These are phyloP conservation scores for Rauvolfia tetraphylla DNA, from an alignment of 257 asterid species.

Conservation along the genomic window DNA sequence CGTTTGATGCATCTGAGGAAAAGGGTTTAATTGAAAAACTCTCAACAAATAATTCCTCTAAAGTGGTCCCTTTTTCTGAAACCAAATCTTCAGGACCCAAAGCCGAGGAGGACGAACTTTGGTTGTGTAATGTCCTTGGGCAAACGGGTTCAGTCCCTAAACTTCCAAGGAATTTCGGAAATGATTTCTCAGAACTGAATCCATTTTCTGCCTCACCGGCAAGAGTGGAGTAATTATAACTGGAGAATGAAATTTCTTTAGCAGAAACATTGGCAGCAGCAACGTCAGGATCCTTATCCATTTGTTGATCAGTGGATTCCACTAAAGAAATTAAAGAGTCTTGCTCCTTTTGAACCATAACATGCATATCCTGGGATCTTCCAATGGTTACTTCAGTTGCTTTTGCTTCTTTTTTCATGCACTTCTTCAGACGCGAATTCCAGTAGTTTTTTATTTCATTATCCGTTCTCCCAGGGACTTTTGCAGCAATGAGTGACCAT, in stretches of 20 bases:
- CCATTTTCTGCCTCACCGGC: background rate
- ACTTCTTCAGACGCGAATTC: slow-evolving; percentile 42
- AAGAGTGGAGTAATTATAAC: background rate
- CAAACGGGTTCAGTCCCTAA: slow-evolving; percentile 1
- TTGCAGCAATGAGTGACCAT: slow-evolving; percentile 44
- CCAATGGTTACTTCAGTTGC: background rate
- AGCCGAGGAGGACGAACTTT: too few species aligned
- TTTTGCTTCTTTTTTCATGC: background rate
- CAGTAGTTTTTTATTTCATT: slow-evolving; percentile 45
- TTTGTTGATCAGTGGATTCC: background rate
- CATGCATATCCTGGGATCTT: background rate
- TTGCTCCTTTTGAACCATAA: slow-evolving; percentile 5
- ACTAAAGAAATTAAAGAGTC: background rate
- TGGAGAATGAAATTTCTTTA: background rate
- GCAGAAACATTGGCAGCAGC: background rate
- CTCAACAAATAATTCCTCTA: too few species aligned
- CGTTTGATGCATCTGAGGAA: background rate
- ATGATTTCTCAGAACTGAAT: slow-evolving; percentile 5
- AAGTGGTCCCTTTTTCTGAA: too few species aligned
- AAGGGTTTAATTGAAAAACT: slow-evolving; percentile 14
- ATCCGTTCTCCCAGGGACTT: slow-evolving; percentile 45
- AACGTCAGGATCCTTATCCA: background rate
- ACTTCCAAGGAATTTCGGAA: background rate
- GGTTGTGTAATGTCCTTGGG: too few species aligned
- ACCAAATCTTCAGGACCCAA: too few species aligned